phyloP scores from a whole-genome alignment of 495 filamentous ascomycete species.

The Penicillium chermesinum region DNA sequence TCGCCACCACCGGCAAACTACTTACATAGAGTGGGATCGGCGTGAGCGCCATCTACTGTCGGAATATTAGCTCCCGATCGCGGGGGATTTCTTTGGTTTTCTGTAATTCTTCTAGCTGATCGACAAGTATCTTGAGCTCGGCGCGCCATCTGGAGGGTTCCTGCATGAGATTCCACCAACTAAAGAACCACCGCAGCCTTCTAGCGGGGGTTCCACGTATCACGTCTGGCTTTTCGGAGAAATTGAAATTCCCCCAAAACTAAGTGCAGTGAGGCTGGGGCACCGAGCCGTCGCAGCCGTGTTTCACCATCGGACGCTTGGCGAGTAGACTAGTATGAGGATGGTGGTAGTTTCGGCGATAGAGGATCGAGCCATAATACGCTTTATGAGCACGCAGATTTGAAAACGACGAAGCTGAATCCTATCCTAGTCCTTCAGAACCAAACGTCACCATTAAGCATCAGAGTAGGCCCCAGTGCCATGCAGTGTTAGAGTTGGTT shows the following conservation, averaged over 20 bases:
- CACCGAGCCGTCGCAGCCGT: conserved; percentile 19
- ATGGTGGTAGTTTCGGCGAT: conserved; percentile 8
- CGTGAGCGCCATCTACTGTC: background rate
- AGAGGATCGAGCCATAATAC: conserved; percentile 7
- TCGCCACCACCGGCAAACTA: background rate
- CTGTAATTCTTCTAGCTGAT: conserved; percentile 16
- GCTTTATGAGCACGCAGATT: background rate
- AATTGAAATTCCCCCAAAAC: background rate
- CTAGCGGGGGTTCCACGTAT: background rate
- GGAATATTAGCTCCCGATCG: conserved; percentile 16
- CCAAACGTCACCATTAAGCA: too few relatives aligned
- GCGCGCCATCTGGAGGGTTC: too few relatives aligned
- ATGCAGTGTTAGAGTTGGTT: background rate
- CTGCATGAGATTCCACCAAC: conserved; percentile 21
- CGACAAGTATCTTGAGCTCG: conserved; percentile 22
- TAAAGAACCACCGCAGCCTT: background rate
- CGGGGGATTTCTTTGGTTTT: conserved; percentile 9
- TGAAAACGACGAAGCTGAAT: background rate
- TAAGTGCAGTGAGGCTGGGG: conserved; percentile 14
- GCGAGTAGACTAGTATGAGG: conserved; percentile 3
- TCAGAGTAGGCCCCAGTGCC: background rate
- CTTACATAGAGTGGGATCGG: background rate
- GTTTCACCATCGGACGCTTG: conserved; percentile 14
- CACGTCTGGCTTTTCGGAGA: conserved; percentile 1
- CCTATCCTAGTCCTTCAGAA: too few relatives aligned